These are phyloP conservation scores for Phialemoniopsis sp. DNA, from an alignment of 2,329 filamentous ascomycete genomes.

Conservation along the genomic window DNA sequence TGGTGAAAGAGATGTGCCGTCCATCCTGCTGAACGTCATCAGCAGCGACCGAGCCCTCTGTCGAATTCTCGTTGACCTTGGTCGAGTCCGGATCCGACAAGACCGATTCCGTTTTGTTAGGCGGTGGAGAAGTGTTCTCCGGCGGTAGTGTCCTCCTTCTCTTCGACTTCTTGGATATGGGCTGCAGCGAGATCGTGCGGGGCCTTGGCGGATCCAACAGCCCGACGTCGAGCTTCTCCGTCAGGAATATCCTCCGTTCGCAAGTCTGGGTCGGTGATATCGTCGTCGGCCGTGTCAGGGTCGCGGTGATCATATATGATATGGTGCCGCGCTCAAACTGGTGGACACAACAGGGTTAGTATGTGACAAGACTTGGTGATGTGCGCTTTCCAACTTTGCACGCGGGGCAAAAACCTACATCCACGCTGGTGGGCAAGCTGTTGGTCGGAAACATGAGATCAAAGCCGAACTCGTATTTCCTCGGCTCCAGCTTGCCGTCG, in stretches of 20 bases:
- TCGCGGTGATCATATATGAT: conserved; percentile 85
- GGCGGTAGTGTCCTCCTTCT: conserved; percentile 42
- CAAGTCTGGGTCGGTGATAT: conserved; percentile 77
- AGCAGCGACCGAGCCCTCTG: conserved; percentile 32
- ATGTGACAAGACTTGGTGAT: background rate
- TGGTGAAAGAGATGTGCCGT: conserved; percentile 20
- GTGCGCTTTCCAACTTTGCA: background rate
- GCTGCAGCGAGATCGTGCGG: conserved; percentile 81
- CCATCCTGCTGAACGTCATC: conserved; percentile 34
- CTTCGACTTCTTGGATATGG: conserved; percentile 68
- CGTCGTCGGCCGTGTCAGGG: conserved; percentile 81
- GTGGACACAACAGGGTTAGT: background rate
- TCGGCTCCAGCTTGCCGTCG: conserved; percentile 69
- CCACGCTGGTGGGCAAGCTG: conserved; percentile 81
- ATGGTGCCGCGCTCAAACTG: conserved; percentile 96
- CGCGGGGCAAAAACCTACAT: conserved; percentile 50
- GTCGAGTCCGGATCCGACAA: conserved; percentile 30
- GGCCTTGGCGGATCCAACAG: conserved; percentile 69
- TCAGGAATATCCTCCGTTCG: conserved; percentile 74
- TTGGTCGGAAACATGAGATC: conserved; percentile 26
- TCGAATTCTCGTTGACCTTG: conserved; percentile 28
- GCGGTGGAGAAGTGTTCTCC: too few species aligned
- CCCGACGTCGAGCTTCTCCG: conserved; percentile 83
- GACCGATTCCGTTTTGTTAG: conserved; percentile 14
- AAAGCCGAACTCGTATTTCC: conserved; percentile 71